Evolutionary conservation across 2,329 filamentous ascomycete genomes (phyloP).

Genomic region (Fusarium secorum): DNA sequence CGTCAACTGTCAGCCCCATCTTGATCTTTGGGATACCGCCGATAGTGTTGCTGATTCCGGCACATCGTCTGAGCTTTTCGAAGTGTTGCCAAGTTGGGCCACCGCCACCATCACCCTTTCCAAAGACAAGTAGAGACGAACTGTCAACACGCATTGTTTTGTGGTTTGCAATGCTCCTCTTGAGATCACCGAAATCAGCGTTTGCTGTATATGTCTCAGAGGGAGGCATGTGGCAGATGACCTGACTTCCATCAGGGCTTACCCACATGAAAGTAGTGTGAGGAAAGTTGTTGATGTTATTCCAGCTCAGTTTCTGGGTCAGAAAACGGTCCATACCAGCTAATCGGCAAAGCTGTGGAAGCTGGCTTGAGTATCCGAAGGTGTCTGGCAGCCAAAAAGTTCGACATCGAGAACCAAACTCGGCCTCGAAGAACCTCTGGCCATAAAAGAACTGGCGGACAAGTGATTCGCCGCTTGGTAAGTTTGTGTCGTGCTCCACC

Average conservation of each 20-base stretch:
- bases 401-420: constrained; percentile 85
- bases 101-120: constrained; percentile 95
- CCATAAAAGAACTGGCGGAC: constrained; percentile 95
- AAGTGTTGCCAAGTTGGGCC: constrained; percentile 93
- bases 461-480: constrained; percentile 94
- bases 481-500: constrained; percentile 98
- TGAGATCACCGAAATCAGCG: constrained; percentile 94
- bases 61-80: constrained; percentile 92
- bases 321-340: constrained; percentile 98
- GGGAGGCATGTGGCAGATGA: constrained; percentile 97
- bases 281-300: constrained; percentile 99
- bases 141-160: constrained; percentile 95
- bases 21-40: constrained; percentile 84
- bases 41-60: constrained; percentile 87
- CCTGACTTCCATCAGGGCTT: constrained; percentile 91
- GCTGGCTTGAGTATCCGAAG: constrained; percentile 94
- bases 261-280: constrained; percentile 99
- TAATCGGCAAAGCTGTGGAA: constrained; percentile 90
- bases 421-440: constrained; percentile 91
- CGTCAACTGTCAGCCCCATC: constrained; percentile 88
- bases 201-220: constrained; percentile 95
- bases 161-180: constrained; percentile 87
- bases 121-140: constrained; percentile 90
- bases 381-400: constrained; percentile 99
- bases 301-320: constrained; percentile 99